A percentile compares a stretch with the other conserved stretches of the same genome.
Conservation (phyloP, 2,329 filamentous ascomycete genomes). For the Penicillium thymicola region DNA sequence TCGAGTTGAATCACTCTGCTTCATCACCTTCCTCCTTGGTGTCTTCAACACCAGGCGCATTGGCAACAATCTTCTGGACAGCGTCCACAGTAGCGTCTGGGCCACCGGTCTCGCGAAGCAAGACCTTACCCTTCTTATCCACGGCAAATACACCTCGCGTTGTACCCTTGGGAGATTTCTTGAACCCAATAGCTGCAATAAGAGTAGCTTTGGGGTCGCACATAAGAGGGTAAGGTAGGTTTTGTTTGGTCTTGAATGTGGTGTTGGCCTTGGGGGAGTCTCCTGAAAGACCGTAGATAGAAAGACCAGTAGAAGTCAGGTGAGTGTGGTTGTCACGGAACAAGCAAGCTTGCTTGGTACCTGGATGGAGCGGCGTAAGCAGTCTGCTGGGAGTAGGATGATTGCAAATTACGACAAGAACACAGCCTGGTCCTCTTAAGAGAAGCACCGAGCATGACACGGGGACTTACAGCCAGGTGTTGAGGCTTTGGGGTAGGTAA, state of each 20-base stretch:
- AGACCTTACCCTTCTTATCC: constrained; percentile 75
- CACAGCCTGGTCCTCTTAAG: not conserved
- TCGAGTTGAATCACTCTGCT: not conserved
- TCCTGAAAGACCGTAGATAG: constrained; percentile 84
- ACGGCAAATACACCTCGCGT: constrained; percentile 85
- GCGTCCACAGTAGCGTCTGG: constrained; percentile 74
- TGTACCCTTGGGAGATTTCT: constrained; percentile 77
- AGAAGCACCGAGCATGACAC: not conserved
- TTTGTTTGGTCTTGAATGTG: constrained; percentile 87
- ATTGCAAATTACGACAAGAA: not conserved
- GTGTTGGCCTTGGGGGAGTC: constrained; percentile 91
- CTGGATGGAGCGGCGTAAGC: constrained; percentile 45
- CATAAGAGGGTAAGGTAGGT: constrained; percentile 80
- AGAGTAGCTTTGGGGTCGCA: constrained; percentile 74
- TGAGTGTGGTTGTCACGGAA: constrained; percentile 82
- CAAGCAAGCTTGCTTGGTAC: constrained; percentile 87
- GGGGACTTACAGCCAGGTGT: constrained; percentile 81
- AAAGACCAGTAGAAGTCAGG: constrained; percentile 73
- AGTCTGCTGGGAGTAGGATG: constrained; percentile 5
- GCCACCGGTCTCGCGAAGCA: constrained; percentile 70
- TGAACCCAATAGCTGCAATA: constrained; percentile 83
- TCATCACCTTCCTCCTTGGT: constrained; percentile 9
- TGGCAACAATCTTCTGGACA: constrained; percentile 67
- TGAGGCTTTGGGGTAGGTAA: constrained; percentile 93
- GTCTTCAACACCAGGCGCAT: constrained; percentile 26